Conservation (phyloP, 2,329 filamentous ascomycete genomes). For the Aphanoascus verrucosus region DNA sequence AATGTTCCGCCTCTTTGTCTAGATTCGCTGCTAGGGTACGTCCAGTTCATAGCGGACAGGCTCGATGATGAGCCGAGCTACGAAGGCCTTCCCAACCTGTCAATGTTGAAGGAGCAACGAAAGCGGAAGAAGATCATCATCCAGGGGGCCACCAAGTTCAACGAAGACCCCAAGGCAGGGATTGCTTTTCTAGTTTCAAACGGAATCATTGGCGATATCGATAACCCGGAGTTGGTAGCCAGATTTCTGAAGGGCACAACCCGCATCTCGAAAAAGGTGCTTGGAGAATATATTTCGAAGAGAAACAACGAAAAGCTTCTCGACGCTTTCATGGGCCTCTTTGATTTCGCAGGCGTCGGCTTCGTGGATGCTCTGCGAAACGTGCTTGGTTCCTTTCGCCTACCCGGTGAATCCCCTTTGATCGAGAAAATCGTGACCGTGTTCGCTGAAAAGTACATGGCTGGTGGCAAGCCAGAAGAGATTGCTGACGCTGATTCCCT, state of each 20-base stretch:
- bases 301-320: constrained; percentile 77
- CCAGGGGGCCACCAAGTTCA: constrained; percentile 80
- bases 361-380: constrained; percentile 82
- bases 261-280: constrained; percentile 74
- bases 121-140: constrained; percentile 79
- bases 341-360: constrained; percentile 76
- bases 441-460: constrained; percentile 78
- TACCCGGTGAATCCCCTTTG: constrained; percentile 83
- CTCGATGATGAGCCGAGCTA: constrained; percentile 57
- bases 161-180: constrained; percentile 83
- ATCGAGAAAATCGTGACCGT: constrained; percentile 85
- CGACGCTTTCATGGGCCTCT: constrained; percentile 71
- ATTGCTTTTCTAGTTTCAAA: constrained; percentile 75
- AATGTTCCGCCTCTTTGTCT: constrained; percentile 92
- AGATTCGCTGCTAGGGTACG: constrained; percentile 78
- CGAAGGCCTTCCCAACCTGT: constrained; percentile 57
- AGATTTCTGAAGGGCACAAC: constrained; percentile 78
- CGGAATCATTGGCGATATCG: constrained; percentile 68
- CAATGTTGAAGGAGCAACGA: constrained; percentile 58
- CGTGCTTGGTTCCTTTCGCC: constrained; percentile 81
- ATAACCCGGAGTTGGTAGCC: constrained; percentile 68
- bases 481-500: constrained; percentile 79
- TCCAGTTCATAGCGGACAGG: constrained; percentile 84
- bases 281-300: constrained; percentile 91
- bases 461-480: constrained; percentile 56